Evolutionary conservation across 305 asterid genomes (phyloP).

Genomic region (Rubia balearica): DNA sequence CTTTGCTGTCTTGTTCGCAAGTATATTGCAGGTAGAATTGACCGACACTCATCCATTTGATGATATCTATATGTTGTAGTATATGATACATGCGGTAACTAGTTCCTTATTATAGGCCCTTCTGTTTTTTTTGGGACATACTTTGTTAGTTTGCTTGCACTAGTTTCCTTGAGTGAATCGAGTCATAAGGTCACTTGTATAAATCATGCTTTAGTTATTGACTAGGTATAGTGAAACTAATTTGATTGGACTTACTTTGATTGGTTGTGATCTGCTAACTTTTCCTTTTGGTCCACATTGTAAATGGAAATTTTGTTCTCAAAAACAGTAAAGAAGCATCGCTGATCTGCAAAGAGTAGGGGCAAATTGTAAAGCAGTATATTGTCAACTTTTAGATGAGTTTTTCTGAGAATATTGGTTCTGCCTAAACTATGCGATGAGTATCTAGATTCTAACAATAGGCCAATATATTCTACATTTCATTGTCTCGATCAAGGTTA

Average conservation of each 20-base stretch:
- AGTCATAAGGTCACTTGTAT: neutral
- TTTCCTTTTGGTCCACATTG: neutral
- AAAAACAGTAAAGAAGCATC: neutral
- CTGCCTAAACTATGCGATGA: neutral
- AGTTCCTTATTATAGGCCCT: neutral
- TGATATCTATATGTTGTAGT: neutral
- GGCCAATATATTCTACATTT: neutral
- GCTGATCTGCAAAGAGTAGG: neutral
- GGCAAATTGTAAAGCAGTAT: neutral
- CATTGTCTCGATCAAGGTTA: neutral
- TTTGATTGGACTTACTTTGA: neutral
- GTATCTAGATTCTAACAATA: neutral
- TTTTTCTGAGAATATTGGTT: neutral
- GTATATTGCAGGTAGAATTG: constrained; percentile 85
- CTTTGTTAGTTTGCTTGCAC: neutral
- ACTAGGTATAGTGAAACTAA: neutral
- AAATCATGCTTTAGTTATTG: too few relatives aligned
- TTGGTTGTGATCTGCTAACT: neutral
- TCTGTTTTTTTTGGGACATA: neutral
- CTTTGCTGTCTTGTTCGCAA: constrained; percentile 97
- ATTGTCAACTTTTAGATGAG: neutral
- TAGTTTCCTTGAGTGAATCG: neutral
- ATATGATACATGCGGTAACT: neutral
- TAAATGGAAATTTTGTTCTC: neutral
- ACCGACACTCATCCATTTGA: constrained; percentile 11